Base-by-base conservation (phyloP, 768 basidiomycete genomes). In the Trametes coccinea region DNA sequence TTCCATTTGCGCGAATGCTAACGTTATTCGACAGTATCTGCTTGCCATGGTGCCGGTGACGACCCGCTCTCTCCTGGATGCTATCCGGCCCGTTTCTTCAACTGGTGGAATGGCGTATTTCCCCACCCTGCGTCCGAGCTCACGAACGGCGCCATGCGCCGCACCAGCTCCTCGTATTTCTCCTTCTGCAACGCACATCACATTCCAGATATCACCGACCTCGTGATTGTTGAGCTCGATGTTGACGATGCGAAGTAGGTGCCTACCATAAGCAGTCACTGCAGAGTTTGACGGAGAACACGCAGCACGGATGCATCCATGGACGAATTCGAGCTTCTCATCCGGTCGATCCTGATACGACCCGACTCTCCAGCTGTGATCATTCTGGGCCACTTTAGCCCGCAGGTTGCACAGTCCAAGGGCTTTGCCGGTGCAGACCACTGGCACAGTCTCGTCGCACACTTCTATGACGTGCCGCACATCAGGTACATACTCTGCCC, bases 71-170 rank as follows among this genome's bases (percentile, higher is more conserved):
- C 92, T 0, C 80, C 90, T 0, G 76, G 76, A 64, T 95, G 96
- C 73, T 99, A 98, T 75, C 96, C 97, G 1, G 87, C 91, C n/a
- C 85, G 86, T 55, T 92, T 98, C 78, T 98, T 98, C 79, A 80
- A 88, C 53, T 99, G 97, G 96, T 97, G 96, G 92, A 93, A 95
- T 76, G 83, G 80, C 56, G 85, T 98, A n/a, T 99, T 99, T 77
- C 97, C 96, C 0, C 93, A 99, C 74, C 96, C 96, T 0, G 95
- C 95, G 2, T 94, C 95, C 10, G 95, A 98, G 73, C 84, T 99
- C 67, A 99, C 96, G 30, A 99, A 99, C 74, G 96, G 96, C 39
- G 96, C 96, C 3, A 90, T 95, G 83, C 83, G 93, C 14, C 87
- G 88, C 52, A 95, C 95, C 22, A 89, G 90, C 74, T 94, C 95